Percentiles rank a stretch among this genome's conserved stretches.
These are phyloP conservation scores for Physcomitrium patens DNA, from an alignment of 225 moss, liverwort and hornwort species.

Conservation along the genomic window DNA sequence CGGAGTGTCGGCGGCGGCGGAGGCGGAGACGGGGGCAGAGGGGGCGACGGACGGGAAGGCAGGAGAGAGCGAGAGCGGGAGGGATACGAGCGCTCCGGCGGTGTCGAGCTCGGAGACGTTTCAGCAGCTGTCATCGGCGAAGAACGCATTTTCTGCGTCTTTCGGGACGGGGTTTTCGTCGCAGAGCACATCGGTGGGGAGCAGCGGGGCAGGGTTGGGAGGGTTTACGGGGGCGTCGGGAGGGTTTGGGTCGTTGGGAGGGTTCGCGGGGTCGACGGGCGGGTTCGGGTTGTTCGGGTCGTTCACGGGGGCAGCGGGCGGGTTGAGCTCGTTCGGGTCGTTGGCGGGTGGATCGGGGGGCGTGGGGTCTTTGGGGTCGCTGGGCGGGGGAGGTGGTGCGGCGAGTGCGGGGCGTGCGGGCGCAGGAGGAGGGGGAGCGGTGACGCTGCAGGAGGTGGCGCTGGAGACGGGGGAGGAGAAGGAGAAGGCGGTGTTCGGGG, in stretches of 20 bases:
- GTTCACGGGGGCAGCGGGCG: conserved; percentile 37
- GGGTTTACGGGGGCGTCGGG: conserved; percentile 37
- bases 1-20: conserved; percentile 18
- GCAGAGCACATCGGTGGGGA: conserved; percentile 50
- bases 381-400: conserved; percentile 28
- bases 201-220: conserved; percentile 36
- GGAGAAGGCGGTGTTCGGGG: conserved; percentile 83
- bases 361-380: conserved; percentile 42
- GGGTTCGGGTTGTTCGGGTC: conserved; percentile 3
- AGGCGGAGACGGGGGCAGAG: conserved; percentile 23
- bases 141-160: conserved; percentile 82
- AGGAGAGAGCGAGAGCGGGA: conserved; percentile 48
- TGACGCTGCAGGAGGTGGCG: conserved; percentile 74
- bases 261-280: conserved; percentile 38
- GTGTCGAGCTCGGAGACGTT: conserved; percentile 77
- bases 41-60: conserved; percentile 31
- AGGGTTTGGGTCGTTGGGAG: conserved; percentile 51
- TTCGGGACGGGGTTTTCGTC: conserved; percentile 78
- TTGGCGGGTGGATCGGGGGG: conserved; percentile 23
- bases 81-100: conserved; percentile 54
- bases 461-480: conserved; percentile 94
- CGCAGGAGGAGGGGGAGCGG: conserved; percentile 43
- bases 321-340: conserved; percentile 46
- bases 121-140: conserved; percentile 76
- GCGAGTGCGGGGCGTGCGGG: conserved; percentile 38